These are phyloP conservation scores for Nemophila menziesii DNA, from an alignment of 257 asterid species.

Conservation along the genomic window DNA sequence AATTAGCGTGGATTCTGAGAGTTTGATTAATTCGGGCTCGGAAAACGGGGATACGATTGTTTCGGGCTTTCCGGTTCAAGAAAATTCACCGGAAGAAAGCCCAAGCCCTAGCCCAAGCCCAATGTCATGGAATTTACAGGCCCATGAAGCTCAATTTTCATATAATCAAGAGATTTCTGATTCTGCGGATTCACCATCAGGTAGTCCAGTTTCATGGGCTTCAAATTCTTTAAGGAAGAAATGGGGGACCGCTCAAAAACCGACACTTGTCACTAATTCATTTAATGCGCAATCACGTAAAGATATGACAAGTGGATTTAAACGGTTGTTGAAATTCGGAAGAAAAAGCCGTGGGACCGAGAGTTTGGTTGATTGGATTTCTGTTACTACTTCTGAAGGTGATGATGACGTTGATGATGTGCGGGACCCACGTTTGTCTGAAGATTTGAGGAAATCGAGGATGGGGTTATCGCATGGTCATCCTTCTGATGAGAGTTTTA, in stretches of 20 bases:
- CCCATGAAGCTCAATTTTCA: slow-evolving; percentile 48
- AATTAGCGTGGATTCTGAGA: slow-evolving; percentile 21
- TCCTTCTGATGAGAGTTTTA: slow-evolving; percentile 66
- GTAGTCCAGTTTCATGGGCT: slow-evolving; percentile 76
- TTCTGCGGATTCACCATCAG: slow-evolving; percentile 60
- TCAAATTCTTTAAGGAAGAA: slow-evolving; percentile 62
- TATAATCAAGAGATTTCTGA: slow-evolving; percentile 67
- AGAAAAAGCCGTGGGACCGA: slow-evolving; percentile 61
- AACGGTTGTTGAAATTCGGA: slow-evolving; percentile 67
- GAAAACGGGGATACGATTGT: slow-evolving; percentile 44
- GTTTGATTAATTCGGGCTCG: slow-evolving; percentile 42
- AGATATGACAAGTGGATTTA: slow-evolving; percentile 75
- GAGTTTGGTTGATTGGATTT: slow-evolving; percentile 69
- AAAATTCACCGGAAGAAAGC: slow-evolving; percentile 45
- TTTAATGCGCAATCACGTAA: slow-evolving; percentile 44
- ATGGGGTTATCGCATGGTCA: slow-evolving; percentile 68
- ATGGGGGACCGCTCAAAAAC: slow-evolving; percentile 77
- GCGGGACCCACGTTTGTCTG: slow-evolving; percentile 63
- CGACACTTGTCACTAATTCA: slow-evolving; percentile 35
- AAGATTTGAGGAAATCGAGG: slow-evolving; percentile 76
- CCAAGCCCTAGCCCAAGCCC: too few species aligned
- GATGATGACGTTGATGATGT: slow-evolving; percentile 91
- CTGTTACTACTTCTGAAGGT: slow-evolving; percentile 96
- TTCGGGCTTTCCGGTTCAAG: slow-evolving; percentile 22
- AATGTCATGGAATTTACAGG: slow-evolving; percentile 40